A percentile compares a stretch with the other conserved stretches of the same genome.
Evolutionary conservation across 2,329 filamentous ascomycete species (phyloP).

Genomic region (Fusarium sp.): DNA sequence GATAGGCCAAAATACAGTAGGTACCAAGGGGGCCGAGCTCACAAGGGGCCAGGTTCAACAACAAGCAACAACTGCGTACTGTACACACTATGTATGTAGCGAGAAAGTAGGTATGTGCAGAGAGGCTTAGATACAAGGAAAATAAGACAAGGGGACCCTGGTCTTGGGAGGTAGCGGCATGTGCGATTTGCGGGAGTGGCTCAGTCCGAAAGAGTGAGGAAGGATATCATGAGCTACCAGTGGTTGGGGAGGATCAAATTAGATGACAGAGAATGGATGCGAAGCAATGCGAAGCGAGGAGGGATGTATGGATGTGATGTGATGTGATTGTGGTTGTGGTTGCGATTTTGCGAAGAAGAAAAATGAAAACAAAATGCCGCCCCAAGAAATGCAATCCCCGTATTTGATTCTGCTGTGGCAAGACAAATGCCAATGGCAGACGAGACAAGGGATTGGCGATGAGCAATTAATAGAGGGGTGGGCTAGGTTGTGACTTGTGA

Average conservation of each 20-base stretch:
- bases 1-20: conserved; percentile 29
- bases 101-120: conserved; percentile 22
- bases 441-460: conserved; percentile 24
- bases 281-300: conserved; percentile 12
- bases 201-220: conserved; percentile 29
- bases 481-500: background rate
- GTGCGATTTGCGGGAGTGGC: conserved; percentile 42
- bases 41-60: conserved; percentile 30
- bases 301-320: background rate
- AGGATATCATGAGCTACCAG: conserved; percentile 35
- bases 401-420: conserved; percentile 30
- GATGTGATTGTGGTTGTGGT: background rate
- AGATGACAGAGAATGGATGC: conserved; percentile 23
- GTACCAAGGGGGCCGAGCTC: conserved; percentile 27
- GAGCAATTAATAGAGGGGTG: conserved; percentile 31
- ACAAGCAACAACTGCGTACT: conserved; percentile 16
- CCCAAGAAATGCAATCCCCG: conserved; percentile 23
- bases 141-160: conserved; percentile 32
- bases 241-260: conserved; percentile 39
- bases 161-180: conserved; percentile 28
- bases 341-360: background rate
- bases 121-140: conserved; percentile 29
- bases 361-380: conserved; percentile 33
- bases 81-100: conserved; percentile 19
- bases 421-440: conserved; percentile 33